phyloP scores from a whole-genome alignment of 164 flowering plant genomes.

The Umbilicus rupestris region DNA sequence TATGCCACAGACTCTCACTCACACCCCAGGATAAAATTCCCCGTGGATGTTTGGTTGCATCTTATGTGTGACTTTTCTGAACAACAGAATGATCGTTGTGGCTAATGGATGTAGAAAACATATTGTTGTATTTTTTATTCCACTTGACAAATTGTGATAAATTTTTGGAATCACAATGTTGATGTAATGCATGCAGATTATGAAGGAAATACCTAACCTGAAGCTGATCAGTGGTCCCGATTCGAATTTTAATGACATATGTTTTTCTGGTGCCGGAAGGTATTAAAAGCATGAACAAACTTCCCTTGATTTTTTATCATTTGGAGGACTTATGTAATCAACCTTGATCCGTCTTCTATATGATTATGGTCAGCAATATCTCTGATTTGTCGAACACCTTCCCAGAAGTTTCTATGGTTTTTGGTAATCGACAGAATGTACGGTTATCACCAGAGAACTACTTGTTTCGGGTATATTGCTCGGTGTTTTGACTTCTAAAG shows the following conservation, averaged over 20 bases:
- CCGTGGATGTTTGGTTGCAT: too few relatives aligned
- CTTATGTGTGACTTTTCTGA: too few relatives aligned
- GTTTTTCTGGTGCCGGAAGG: constrained; percentile 89
- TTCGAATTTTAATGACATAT: constrained; percentile 73
- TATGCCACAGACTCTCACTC: too few relatives aligned
- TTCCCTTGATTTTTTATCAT: neutral
- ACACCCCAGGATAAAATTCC: too few relatives aligned
- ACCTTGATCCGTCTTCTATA: neutral
- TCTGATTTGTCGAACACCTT: constrained; percentile 55
- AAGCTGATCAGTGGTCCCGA: constrained; percentile 77
- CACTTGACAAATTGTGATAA: neutral
- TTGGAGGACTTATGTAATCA: neutral
- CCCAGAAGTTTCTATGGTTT: constrained; percentile 80
- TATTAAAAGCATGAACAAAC: constrained; percentile 17
- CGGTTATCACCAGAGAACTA: constrained; percentile 84
- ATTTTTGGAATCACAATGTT: neutral
- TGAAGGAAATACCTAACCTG: constrained; percentile 45
- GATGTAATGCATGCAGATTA: constrained; percentile 33
- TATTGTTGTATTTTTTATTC: neutral
- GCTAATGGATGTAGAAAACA: too few relatives aligned
- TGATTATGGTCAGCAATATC: constrained; percentile 36
- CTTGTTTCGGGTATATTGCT: constrained; percentile 59
- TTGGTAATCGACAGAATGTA: constrained; percentile 57
- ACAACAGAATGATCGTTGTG: too few relatives aligned
- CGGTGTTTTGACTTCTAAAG: neutral